Percentiles rank a stretch among this genome's conserved stretches.
These are phyloP conservation scores for Mycena amicta DNA, from an alignment of 768 basidiomycete species.

Conservation along the genomic window DNA sequence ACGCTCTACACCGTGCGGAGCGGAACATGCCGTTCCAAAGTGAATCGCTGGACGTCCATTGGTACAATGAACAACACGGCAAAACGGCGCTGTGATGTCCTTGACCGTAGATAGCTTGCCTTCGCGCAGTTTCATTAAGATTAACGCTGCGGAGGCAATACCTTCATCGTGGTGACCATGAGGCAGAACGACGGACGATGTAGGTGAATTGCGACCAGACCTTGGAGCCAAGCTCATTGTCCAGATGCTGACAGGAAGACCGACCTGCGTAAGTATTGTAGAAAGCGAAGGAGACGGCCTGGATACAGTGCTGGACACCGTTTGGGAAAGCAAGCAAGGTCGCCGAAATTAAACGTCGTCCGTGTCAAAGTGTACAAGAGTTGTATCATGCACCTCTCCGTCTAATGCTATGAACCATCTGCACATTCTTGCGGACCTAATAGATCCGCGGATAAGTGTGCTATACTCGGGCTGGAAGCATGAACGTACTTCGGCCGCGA, in stretches of 20 bases:
- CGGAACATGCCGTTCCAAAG: conserved; percentile 38
- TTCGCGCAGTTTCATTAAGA: conserved; percentile 6
- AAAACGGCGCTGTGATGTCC: conserved; percentile 1
- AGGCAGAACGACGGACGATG: conserved; percentile 8
- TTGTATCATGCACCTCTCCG: conserved; percentile 62
- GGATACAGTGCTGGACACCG: background rate
- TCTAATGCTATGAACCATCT: conserved; percentile 78
- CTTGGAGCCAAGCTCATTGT: background rate
- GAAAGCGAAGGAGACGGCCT: no score
- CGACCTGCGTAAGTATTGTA: no score
- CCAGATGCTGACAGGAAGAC: no score
- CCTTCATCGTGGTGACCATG: conserved; percentile 25
- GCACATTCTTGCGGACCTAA: conserved; percentile 85
- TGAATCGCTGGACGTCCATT: conserved; percentile 15
- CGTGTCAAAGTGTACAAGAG: conserved; percentile 12
- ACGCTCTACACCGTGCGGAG: conserved; percentile 42
- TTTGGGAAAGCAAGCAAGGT: background rate
- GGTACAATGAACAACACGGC: conserved; percentile 6
- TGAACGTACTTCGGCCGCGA: conserved; percentile 71
- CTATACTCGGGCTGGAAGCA: conserved; percentile 3
- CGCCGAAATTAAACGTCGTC: conserved; percentile 8
- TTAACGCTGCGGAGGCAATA: conserved; percentile 14
- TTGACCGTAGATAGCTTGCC: background rate
- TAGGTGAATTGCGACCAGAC: background rate
- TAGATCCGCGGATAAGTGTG: conserved; percentile 13